Conservation (phyloP, 1,139 yeast species). For the Suhomyces panamericanus region DNA sequence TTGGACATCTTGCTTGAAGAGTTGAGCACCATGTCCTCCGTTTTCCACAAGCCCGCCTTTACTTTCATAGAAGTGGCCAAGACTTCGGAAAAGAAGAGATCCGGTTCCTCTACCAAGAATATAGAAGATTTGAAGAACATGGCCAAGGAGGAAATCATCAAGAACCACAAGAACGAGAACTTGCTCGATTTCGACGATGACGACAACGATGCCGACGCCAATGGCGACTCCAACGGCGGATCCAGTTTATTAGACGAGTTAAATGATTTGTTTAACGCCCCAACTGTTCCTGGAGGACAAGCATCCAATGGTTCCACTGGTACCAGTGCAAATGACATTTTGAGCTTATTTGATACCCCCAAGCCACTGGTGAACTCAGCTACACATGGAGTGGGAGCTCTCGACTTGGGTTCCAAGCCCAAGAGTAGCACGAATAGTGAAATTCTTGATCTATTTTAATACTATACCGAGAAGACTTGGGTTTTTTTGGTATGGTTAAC, state of each 20-base stretch:
- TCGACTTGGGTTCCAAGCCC: constrained; percentile 19
- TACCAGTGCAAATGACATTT: constrained; percentile 41
- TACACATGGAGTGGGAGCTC: constrained; percentile 22
- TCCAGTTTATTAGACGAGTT: constrained; percentile 58
- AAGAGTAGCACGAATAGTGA: constrained; percentile 36
- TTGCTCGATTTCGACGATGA: constrained; percentile 80
- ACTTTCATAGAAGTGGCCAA: constrained; percentile 56
- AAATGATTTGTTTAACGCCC: constrained; percentile 60
- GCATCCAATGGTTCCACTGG: constrained; percentile 11
- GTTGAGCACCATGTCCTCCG: constrained; percentile 83
- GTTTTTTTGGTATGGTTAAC: neutral
- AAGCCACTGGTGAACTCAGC: constrained; percentile 16
- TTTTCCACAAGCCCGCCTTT: constrained; percentile 81
- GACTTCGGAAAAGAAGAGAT: constrained; percentile 24
- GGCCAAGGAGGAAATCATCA: constrained; percentile 76
- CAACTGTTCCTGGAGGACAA: constrained; percentile 20
- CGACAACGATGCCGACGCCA: constrained; percentile 32
- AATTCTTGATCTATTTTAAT: constrained; percentile 58
- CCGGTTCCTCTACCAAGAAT: constrained; percentile 14
- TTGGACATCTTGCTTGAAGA: constrained; percentile 71
- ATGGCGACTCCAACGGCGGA: constrained; percentile 19
- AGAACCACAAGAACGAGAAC: constrained; percentile 71
- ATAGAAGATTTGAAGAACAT: constrained; percentile 75
- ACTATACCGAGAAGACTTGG: neutral
- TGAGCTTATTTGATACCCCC: constrained; percentile 40